A percentile compares a stretch with the other conserved stretches of the same genome.
Evolutionary conservation across 352 stramenopile genomes (phyloP).

Genomic region (Hyaloperonospora brassicae): DNA sequence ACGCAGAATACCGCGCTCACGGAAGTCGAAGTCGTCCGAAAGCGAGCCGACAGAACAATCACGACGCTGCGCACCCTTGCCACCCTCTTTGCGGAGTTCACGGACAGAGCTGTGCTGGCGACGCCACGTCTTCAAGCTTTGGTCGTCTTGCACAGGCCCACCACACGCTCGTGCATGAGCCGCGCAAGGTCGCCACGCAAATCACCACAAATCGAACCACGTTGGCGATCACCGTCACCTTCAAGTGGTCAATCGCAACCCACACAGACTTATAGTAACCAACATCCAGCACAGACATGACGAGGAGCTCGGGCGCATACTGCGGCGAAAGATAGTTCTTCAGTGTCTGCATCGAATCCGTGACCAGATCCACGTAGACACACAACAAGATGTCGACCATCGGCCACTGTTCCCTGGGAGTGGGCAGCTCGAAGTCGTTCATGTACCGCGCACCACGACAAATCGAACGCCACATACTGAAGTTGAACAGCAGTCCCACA

Average conservation of each 20-base stretch:
- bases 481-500: slow-evolving; percentile 83
- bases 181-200: slow-evolving; percentile 72
- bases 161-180: slow-evolving; percentile 83
- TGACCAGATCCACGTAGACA: slow-evolving; percentile 86
- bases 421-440: slow-evolving; percentile 87
- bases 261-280: slow-evolving; percentile 86
- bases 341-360: slow-evolving; percentile 74
- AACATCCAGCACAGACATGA: slow-evolving; percentile 86
- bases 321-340: slow-evolving; percentile 84
- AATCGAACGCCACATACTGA: slow-evolving; percentile 87
- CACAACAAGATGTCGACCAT: slow-evolving; percentile 84
- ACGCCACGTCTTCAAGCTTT: too few species aligned
- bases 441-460: slow-evolving; percentile 81
- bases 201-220: slow-evolving; percentile 78
- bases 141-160: slow-evolving; percentile 73
- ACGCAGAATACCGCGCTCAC: too few species aligned
- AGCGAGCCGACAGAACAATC: too few species aligned
- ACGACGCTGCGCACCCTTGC: too few species aligned
- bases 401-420: slow-evolving; percentile 85
- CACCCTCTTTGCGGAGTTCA: too few species aligned
- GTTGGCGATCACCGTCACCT: slow-evolving; percentile 86
- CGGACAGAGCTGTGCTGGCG: too few species aligned
- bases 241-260: slow-evolving; percentile 87
- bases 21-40: too few species aligned
- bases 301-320: slow-evolving; percentile 79